Base-by-base conservation (phyloP, 2,329 filamentous ascomycete species). In the Ceratocystis albifundus region DNA sequence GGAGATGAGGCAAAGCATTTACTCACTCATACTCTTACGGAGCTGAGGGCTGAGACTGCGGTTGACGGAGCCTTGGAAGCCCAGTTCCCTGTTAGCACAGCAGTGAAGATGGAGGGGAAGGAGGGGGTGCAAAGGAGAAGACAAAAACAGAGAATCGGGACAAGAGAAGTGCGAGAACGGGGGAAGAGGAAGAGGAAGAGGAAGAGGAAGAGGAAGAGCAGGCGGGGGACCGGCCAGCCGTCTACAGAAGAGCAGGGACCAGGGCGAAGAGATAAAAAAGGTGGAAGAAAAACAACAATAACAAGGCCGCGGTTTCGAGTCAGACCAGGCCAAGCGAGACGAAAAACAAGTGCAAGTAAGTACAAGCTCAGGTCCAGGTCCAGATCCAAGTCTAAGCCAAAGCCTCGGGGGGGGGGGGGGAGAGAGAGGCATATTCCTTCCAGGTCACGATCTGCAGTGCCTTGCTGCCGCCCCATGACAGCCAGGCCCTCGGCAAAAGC, bases 341-440 rank as follows among this genome's bases (percentile, higher is more conserved):
- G 1, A 8, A 32, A 7, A 32, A 32, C 32, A 32, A 32, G 32
- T 32, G 32, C 8, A 36, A 36, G 32, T 8, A 36, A 2, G 30
- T 5, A 2, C 32, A 36, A 7, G 22, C 25, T 20, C n/a, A 50
- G 3, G 17, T n/a, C 46, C 46, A 30, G n/a, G 22, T 57, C 53
- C 22, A 36, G 8, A 30, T 22, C 17, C 17, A 10, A 57, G 53
- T 57, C 22, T 12, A 36, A 12, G 32, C 32, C 32, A 36, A 57
- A 32, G 53, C 12, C 25, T 32, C 50, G 53, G 53, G 53, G 53
- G 22, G n/a, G n/a, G n/a, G n/a, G n/a, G n/a, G n/a, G n/a, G n/a
- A n/a, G n/a, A n/a, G n/a, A n/a, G n/a, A n/a, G n/a, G n/a, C n/a
- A 57, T 32, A 57, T 57, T 57, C 53, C 53, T 57, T 30, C 53